Base-by-base conservation (phyloP, 805 yeast genomes). In the Clavispora phyllophila region DNA sequence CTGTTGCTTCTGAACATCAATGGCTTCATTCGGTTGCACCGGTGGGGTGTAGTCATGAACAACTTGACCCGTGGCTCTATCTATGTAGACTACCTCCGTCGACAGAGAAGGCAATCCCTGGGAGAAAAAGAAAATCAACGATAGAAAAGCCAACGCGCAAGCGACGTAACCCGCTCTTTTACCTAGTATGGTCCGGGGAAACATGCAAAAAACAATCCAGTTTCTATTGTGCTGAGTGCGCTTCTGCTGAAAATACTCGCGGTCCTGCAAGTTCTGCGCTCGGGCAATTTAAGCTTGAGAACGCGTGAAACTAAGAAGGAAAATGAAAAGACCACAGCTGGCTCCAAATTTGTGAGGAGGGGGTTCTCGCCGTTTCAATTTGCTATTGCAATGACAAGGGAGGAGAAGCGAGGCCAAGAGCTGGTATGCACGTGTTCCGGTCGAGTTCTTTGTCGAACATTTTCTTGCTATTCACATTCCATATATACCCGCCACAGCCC, bases 81-180 rank as follows among this genome's bases (percentile, higher is more conserved):
- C 58, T 12, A 54, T 47, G 34, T 55, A 52, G 5, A 53, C 45
- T 17, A 52, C 43, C 9, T 41, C 32, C 9, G 41, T 37, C 10
- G 24, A 6, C 18, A 17, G 17, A 14, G 40, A 17, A 15, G 14
- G 14, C 26, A 22, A 27, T 3, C 13, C 20, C 14, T 5, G 13
- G 12, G 22, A 15, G 17, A 23, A 4, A 5, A 20, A 23, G 17
- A 28, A 17, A 8, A 19, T 19, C 25, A 18, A 27, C 20, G 28
- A 29, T 9, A 28, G 19, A 6, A 36, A 7, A 17, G 18, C 36
- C 32, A 26, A 4, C 13, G 37, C 39, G 27, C 15, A 7, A 1
- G 15, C 36, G 6, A 24, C 23, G 19, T 29, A 29, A 9, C 33
- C 20, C 5, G 14, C 2, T 9, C 10, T 15, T 7, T 13, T 29